Conservation (phyloP, 192 early-diverging fungal species). For the Coemansia sp. region DNA sequence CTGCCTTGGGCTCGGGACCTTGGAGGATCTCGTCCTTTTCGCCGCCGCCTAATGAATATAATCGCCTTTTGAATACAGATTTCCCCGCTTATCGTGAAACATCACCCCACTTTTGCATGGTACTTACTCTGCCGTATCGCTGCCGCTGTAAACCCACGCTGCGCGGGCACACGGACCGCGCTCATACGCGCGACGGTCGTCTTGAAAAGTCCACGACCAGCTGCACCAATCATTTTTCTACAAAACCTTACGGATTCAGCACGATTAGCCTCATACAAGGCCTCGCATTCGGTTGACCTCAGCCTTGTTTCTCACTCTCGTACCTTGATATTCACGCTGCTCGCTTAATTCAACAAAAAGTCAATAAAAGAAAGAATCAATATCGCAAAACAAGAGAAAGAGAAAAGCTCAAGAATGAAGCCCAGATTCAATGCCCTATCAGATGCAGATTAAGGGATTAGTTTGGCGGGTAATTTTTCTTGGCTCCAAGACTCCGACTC, state of each 20-base stretch:
- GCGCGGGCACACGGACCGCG: background rate
- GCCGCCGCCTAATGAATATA: slow-evolving; percentile 12
- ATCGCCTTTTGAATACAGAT: background rate
- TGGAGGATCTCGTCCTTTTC: slow-evolving; percentile 28
- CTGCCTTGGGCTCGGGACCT: slow-evolving; percentile 70
- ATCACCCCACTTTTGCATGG: slow-evolving; percentile 4
- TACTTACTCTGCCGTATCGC: slow-evolving; percentile 27
- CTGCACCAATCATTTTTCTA: slow-evolving; percentile 29
- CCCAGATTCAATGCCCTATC: too few species aligned
- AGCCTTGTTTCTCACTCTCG: too few species aligned
- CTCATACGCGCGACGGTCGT: slow-evolving; percentile 8
- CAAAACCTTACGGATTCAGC: background rate
- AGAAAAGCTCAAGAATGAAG: background rate
- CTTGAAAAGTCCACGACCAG: slow-evolving; percentile 35
- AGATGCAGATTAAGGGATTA: background rate
- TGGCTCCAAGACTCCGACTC: slow-evolving; percentile 36
- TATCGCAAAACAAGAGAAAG: slow-evolving; percentile 1
- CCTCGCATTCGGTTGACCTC: too few species aligned
- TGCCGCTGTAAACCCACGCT: slow-evolving; percentile 32
- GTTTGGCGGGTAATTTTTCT: slow-evolving; percentile 30
- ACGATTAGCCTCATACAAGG: too few species aligned
- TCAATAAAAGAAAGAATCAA: background rate
- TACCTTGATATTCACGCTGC: too few species aligned
- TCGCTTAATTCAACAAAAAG: slow-evolving; percentile 6
- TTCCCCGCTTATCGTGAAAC: background rate